These are phyloP conservation scores for Syzygium syzygioides DNA, from an alignment of 441 rosid genomes.

Conservation along the genomic window DNA sequence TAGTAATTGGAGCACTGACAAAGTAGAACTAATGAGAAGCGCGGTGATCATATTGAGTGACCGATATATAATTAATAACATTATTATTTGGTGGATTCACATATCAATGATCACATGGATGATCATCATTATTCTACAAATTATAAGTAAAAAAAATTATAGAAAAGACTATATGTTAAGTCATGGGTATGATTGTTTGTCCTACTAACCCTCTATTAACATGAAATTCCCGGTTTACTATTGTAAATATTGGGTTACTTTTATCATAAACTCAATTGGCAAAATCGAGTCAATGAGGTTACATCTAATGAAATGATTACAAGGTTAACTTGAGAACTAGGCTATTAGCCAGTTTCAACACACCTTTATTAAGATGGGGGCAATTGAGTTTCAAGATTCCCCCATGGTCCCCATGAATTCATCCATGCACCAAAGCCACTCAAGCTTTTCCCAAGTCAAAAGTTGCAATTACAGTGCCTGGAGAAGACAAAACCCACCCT, in stretches of 20 bases:
- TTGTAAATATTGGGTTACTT: neutral
- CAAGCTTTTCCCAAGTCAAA: slow-evolving; percentile 26
- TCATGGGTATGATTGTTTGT: neutral
- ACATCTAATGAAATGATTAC: slow-evolving; percentile 15
- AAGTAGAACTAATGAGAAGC: neutral
- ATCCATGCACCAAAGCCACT: slow-evolving; percentile 23
- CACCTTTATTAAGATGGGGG: neutral
- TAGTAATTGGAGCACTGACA: neutral
- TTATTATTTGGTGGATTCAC: neutral
- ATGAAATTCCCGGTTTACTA: neutral
- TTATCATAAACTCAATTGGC: neutral
- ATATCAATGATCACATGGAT: neutral
- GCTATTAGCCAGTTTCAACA: slow-evolving; percentile 15
- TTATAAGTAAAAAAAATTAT: neutral
- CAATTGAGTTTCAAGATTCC: slow-evolving; percentile 21
- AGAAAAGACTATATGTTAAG: neutral
- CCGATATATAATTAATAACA: neutral
- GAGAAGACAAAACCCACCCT: slow-evolving; percentile 28
- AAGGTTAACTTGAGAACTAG: slow-evolving; percentile 24
- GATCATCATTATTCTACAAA: neutral
- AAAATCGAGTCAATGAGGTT: neutral
- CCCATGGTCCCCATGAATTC: slow-evolving; percentile 10
- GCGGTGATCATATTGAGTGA: neutral
- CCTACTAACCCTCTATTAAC: neutral
- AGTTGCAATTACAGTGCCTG: slow-evolving; percentile 37